A percentile compares a stretch with the other conserved stretches of the same genome.
phyloP scores from a whole-genome alignment of 2,329 filamentous ascomycete genomes.

The Pseudocercospora cruenta region DNA sequence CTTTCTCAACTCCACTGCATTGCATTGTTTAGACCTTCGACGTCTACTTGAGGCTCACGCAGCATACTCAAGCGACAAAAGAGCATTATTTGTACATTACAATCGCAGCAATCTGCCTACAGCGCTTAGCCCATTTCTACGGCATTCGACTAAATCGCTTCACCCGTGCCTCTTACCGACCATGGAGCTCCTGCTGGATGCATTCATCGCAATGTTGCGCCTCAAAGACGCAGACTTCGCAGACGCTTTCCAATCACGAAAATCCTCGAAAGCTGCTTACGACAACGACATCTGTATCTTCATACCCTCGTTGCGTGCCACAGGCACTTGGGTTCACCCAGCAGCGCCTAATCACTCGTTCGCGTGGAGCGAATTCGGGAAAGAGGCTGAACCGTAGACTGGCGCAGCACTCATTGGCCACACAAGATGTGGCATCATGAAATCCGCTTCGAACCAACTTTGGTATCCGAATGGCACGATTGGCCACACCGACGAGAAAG shows the following conservation, averaged over 20 bases:
- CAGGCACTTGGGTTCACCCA: background rate
- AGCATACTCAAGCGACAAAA: constrained; percentile 2
- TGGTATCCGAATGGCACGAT: background rate
- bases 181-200: background rate
- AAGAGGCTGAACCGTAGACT: background rate
- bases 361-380: background rate
- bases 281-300: background rate
- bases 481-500: background rate
- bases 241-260: background rate
- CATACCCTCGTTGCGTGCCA: background rate
- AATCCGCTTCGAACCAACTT: background rate
- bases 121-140: background rate
- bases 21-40: background rate
- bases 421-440: background rate
- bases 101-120: constrained; percentile 1
- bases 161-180: background rate
- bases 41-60: background rate
- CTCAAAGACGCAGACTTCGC: background rate
- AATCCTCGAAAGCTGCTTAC: background rate
- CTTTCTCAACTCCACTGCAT: constrained; percentile 5
- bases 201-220: background rate
- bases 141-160: background rate
- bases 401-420: background rate
- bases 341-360: background rate
- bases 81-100: background rate